phyloP scores from a whole-genome alignment of 83 land plant genomes.

The Isoetes engelmannii region DNA sequence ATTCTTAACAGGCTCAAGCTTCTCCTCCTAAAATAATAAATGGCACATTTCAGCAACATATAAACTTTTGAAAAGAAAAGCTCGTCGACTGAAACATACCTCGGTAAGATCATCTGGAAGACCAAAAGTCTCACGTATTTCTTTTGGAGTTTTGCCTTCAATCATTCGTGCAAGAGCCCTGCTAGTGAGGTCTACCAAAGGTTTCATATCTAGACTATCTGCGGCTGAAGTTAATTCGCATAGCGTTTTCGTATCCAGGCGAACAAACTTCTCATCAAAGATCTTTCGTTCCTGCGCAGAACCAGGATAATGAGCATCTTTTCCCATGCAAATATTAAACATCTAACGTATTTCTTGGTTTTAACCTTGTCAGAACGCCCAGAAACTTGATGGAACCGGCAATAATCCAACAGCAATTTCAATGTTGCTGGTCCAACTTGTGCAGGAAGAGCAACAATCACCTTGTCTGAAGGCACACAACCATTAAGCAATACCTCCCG shows the following conservation, averaged over 20 bases:
- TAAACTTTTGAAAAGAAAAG: background rate
- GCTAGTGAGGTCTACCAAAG: constrained; percentile 88
- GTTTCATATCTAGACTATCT: constrained; percentile 88
- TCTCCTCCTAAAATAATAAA: constrained; percentile 56
- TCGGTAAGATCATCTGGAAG: constrained; percentile 97
- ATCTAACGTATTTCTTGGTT: background rate
- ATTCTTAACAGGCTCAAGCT: constrained; percentile 81
- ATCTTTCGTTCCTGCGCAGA: constrained; percentile 65
- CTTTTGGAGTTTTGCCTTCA: constrained; percentile 93
- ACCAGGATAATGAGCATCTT: background rate
- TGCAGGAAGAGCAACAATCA: constrained; percentile 49
- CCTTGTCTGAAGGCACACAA: constrained; percentile 8
- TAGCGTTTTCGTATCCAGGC: constrained; percentile 72
- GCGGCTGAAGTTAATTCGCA: constrained; percentile 97
- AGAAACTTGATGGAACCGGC: constrained; percentile 91
- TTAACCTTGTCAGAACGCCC: constrained; percentile 94
- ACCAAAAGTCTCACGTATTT: constrained; percentile 89
- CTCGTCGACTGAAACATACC: constrained; percentile 22
- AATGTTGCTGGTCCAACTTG: constrained; percentile 69
- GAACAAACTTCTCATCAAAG: constrained; percentile 85
- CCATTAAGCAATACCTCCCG: constrained; percentile 10
- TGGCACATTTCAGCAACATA: too few species aligned
- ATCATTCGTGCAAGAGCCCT: constrained; percentile 94
- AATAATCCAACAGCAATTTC: constrained; percentile 76
- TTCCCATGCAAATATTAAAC: background rate